Evolutionary conservation across 2,329 filamentous ascomycete genomes (phyloP), one percentile per base, ranked within the genome.

Genomic region (Dendrostoma leiphaemia): DNA sequence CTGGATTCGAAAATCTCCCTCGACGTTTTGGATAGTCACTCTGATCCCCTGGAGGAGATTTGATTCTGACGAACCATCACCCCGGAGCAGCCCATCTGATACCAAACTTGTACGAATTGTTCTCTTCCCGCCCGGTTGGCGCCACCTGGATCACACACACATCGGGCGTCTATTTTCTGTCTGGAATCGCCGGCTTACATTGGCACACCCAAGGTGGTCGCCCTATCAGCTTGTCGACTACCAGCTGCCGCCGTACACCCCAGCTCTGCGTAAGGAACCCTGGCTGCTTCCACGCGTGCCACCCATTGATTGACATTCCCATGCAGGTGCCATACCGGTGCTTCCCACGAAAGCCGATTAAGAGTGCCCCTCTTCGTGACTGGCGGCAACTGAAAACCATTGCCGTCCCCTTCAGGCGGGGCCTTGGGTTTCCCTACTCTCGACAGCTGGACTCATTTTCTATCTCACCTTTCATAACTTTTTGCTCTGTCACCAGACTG

Each of bases 391-490:
- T 80, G 77, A 82, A 81, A 82, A 82, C 74, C 74, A 69, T 65
- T 68, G 61, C 65, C 67, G 67, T 69, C 74, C 76, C 74, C 71
- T 69, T 59, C 61, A 61, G 61, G 61, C 65, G 65, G 64, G 61
- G 59, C 53, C 48, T 61, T 62, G 64, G 61, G 64, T 69, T 66
- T 75, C 69, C 64, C 71, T 60, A 65, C 69, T 68, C 67, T 74
- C 73, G 75, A 73, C 74, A 83, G 80, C 80, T 82, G 80, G 80
- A 71, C 79, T 83, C 78, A 73, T 65, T 68, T 61, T 67, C 66
- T 69, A 64, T 69, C 60, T 54, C 49, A 59, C 55, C 67, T 68
- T 63, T 67, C 63, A 68, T 64, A 64, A 71, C 70, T 63, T 61
- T 66, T 71, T 63, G 24, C 34, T 35, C 32, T 17, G 17, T 28